These are phyloP conservation scores for Chalara sp. DNA, from an alignment of 2,329 filamentous ascomycete genomes.

Conservation along the genomic window DNA sequence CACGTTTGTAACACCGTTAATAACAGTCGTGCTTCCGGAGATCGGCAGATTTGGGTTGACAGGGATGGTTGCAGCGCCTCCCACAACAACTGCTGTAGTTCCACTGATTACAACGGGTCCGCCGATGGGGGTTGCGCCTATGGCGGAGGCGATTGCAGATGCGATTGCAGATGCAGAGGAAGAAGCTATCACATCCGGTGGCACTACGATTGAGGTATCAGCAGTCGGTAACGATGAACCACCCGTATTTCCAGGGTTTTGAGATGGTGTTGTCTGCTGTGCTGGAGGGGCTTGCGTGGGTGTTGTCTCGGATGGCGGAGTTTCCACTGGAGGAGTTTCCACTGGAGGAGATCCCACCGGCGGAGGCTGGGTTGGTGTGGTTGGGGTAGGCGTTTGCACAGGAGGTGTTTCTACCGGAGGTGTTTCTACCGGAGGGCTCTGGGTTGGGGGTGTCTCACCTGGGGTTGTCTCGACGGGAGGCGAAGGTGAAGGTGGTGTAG, in stretches of 20 bases:
- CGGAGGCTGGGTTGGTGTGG: neutral
- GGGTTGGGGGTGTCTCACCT: neutral
- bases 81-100: neutral
- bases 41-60: neutral
- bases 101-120: neutral
- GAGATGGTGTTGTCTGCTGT: neutral
- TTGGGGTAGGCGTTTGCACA: neutral
- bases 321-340: neutral
- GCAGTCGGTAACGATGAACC: neutral
- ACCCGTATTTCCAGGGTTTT: no score
- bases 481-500: neutral
- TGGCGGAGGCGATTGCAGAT: neutral
- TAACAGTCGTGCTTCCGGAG: neutral
- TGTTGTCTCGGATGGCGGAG: neutral
- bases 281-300: neutral
- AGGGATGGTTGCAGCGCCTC: neutral
- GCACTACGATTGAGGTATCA: neutral
- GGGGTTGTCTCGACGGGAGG: neutral
- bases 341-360: neutral
- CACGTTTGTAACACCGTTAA: neutral
- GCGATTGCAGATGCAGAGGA: neutral
- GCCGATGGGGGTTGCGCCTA: neutral
- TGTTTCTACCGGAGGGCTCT: neutral
- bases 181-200: neutral
- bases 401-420: neutral